A percentile compares a stretch with the other conserved stretches of the same genome.
Conservation (phyloP, 495 filamentous ascomycete genomes). For the Aspergillus heteromorphus region DNA sequence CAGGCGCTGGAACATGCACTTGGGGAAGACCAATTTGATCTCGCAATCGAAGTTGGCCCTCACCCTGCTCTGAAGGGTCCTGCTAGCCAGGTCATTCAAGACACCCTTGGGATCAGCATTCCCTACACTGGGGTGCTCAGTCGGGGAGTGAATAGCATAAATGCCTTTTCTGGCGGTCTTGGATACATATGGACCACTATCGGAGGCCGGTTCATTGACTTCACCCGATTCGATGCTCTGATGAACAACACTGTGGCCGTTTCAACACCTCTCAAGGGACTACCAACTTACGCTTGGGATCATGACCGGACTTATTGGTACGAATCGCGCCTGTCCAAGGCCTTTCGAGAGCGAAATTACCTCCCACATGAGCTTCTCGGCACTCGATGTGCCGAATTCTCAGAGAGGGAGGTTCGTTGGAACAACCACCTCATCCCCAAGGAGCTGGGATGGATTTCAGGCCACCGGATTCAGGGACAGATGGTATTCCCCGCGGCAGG, state of each 20-base stretch:
- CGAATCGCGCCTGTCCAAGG: slow-evolving; percentile 19
- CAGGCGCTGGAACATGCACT: neutral
- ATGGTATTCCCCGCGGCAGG: neutral
- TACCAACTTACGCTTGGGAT: slow-evolving; percentile 45
- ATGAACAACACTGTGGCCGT: neutral
- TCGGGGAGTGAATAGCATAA: neutral
- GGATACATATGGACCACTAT: neutral
- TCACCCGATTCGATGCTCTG: neutral
- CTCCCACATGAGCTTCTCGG: neutral
- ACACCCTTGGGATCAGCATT: neutral
- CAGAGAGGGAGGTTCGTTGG: neutral
- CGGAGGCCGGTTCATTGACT: no score
- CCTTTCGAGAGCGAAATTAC: neutral
- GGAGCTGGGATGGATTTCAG: neutral
- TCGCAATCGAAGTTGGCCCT: slow-evolving; percentile 46
- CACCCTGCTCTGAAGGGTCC: slow-evolving; percentile 43
- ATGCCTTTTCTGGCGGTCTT: neutral
- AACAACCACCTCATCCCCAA: neutral
- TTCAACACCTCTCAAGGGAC: slow-evolving; percentile 15
- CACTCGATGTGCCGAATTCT: neutral
- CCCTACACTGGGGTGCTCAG: neutral
- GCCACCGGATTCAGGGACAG: neutral
- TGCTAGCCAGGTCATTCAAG: slow-evolving; percentile 18
- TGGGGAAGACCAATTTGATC: slow-evolving; percentile 13
- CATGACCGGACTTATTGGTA: slow-evolving; percentile 35